Base-by-base conservation (phyloP, 2,329 filamentous ascomycete species). In the Trichophyton rubrum region DNA sequence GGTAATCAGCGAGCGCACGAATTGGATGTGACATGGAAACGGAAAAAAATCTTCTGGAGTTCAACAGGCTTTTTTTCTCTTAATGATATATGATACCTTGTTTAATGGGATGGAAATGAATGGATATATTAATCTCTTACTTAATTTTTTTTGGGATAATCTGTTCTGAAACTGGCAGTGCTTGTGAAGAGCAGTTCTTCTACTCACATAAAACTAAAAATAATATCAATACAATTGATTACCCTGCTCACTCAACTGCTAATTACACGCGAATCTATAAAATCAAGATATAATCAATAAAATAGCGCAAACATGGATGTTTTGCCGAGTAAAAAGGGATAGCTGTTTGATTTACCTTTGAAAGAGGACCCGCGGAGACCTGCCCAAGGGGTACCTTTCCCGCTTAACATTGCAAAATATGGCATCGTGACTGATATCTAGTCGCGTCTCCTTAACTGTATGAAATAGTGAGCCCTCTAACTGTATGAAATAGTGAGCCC, bases 171-270 rank as follows among this genome's bases (percentile, higher is more conserved):
- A 30, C 51, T 55, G 30, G 51, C 27, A 30, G 49, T 22, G 51
- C 51, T 55, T 55, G 51, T 55, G 27, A 55, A 55, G 24, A 27
- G 27, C 27, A 30, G 33, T 55, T 55, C 17, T 53, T 30, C 45
- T 51, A 24, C 8, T 22, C 33, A 53, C n/a, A n/a, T 55, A 55
- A 30, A 30, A 30, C 27, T 20, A 55, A 55, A 15, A 33, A 30
- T 30, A 33, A 38, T 55, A 55, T 3, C 24, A 55, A 55, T 20
- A 7, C 51, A 55, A 35, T n/a, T 30, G 38, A 51, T 27, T 15
- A 51, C 22, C 4, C 66, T n/a, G 64, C 66, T 56, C 64, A 66
- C 30, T 66, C 20, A 11, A 15, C 6, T 15, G 5, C 3, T n/a
- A 7, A 1, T 1, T 51, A 9, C 45, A 15, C 24, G 24, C 22